These are phyloP conservation scores for Leishmania guyanensis DNA, from an alignment of 208 protist genomes.

Conservation along the genomic window DNA sequence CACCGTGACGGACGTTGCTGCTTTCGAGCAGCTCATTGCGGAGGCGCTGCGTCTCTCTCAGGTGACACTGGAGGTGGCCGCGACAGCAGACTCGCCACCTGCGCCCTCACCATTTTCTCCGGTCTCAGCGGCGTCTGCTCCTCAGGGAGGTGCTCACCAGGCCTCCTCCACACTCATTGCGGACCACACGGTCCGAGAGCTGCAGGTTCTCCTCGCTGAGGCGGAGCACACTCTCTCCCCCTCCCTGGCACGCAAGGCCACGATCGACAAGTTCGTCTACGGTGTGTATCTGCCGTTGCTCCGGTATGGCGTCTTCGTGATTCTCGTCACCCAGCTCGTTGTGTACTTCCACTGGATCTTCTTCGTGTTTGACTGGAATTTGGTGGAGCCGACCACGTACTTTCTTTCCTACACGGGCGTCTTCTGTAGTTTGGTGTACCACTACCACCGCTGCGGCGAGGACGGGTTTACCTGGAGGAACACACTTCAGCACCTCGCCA, in stretches of 20 bases:
- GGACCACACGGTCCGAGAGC: constrained; percentile 38
- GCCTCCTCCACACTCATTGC: constrained; percentile 12
- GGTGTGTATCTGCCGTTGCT: constrained; percentile 47
- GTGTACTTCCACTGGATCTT: constrained; percentile 88
- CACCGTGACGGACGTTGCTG: constrained; percentile 20
- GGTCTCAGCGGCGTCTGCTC: not conserved
- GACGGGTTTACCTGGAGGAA: constrained; percentile 63
- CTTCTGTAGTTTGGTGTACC: constrained; percentile 63
- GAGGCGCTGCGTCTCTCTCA: constrained; percentile 22
- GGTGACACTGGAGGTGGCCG: not conserved
- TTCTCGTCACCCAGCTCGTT: constrained; percentile 60
- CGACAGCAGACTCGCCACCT: not conserved
- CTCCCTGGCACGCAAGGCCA: constrained; percentile 19
- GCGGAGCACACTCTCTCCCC: constrained; percentile 27
- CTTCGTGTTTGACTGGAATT: constrained; percentile 88
- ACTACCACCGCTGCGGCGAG: constrained; percentile 56
- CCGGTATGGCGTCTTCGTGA: constrained; percentile 44
- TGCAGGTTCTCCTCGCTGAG: constrained; percentile 32
- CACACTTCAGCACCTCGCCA: constrained; percentile 42
- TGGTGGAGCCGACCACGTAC: constrained; percentile 87
- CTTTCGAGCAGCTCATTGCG: constrained; percentile 30
- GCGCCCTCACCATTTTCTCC: not conserved
- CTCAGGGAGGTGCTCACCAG: not conserved
- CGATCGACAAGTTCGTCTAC: constrained; percentile 52
- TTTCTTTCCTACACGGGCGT: constrained; percentile 77